phyloP scores from a whole-genome alignment of 257 asterid genomes.

The Nicotiana paniculata region DNA sequence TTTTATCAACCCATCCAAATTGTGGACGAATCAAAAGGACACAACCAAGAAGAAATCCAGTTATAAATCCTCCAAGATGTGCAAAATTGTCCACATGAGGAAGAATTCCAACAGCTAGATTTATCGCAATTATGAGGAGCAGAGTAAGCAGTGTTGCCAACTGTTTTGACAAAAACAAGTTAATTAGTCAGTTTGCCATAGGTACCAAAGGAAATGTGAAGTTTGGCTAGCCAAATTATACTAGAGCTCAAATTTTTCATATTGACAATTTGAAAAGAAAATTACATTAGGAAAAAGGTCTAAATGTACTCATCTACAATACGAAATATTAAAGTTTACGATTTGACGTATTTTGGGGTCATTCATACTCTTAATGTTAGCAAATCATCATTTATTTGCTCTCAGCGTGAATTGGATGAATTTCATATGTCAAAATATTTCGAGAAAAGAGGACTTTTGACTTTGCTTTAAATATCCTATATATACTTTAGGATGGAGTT shows the following conservation, averaged over 20 bases:
- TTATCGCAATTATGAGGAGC: conserved; percentile 52
- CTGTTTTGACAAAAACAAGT: conserved; percentile 22
- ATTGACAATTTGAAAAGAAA: background rate
- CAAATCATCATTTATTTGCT: background rate
- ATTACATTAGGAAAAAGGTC: no score
- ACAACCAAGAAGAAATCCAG: conserved; percentile 79
- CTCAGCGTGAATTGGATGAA: background rate
- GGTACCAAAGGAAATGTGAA: background rate
- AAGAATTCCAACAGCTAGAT: conserved; percentile 84
- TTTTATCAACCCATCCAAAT: conserved; percentile 50
- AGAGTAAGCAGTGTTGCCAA: conserved; percentile 55
- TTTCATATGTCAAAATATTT: background rate
- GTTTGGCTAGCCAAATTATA: background rate
- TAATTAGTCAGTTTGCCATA: background rate
- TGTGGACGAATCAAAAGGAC: conserved; percentile 82
- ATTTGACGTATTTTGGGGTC: background rate
- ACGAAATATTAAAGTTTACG: background rate
- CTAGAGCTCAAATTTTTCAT: no score
- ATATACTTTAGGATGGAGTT: background rate
- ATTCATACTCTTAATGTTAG: background rate
- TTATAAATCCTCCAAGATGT: conserved; percentile 76
- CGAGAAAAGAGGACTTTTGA: background rate
- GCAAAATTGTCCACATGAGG: conserved; percentile 99
- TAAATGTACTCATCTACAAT: background rate
- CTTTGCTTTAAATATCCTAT: no score